A percentile compares a stretch with the other conserved stretches of the same genome.
phyloP scores from a whole-genome alignment of 495 filamentous ascomycete genomes.

The Aspergillus sclerotioniger region DNA sequence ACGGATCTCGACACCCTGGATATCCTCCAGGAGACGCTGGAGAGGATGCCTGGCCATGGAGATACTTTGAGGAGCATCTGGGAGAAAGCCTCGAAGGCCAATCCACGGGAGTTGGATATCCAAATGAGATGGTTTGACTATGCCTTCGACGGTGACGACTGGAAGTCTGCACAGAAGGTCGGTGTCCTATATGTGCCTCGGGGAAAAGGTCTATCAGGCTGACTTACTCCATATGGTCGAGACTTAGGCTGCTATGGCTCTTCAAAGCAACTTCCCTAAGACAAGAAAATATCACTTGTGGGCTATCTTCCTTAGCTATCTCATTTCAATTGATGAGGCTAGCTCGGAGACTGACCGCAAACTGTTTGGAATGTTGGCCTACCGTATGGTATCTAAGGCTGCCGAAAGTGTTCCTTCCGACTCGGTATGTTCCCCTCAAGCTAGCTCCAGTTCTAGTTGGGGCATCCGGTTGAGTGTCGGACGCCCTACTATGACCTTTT shows the following conservation, averaged over 20 bases:
- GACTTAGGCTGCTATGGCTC: constrained; percentile 54
- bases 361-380: constrained; percentile 57
- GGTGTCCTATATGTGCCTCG: constrained; percentile 5
- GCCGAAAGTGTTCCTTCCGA: constrained; percentile 49
- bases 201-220: not conserved
- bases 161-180: constrained; percentile 59
- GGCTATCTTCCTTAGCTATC: constrained; percentile 53
- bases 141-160: constrained; percentile 48
- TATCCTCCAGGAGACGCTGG: constrained; percentile 38
- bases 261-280: constrained; percentile 57
- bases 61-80: constrained; percentile 44
- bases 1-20: constrained; percentile 52
- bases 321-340: constrained; percentile 34
- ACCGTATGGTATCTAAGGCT: constrained; percentile 58
- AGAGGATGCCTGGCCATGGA: constrained; percentile 33
- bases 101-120: constrained; percentile 50
- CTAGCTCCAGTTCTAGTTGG: not conserved
- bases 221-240: not conserved
- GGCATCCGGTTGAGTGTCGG: not conserved
- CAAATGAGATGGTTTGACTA: constrained; percentile 53
- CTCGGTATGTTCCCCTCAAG: constrained; percentile 30
- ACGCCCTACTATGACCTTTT: constrained; percentile 7
- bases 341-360: constrained; percentile 50
- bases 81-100: constrained; percentile 54
- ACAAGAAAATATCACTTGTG: constrained; percentile 58